Conservation (phyloP, 768 basidiomycete species). For the Fomitopsis pulvina region DNA sequence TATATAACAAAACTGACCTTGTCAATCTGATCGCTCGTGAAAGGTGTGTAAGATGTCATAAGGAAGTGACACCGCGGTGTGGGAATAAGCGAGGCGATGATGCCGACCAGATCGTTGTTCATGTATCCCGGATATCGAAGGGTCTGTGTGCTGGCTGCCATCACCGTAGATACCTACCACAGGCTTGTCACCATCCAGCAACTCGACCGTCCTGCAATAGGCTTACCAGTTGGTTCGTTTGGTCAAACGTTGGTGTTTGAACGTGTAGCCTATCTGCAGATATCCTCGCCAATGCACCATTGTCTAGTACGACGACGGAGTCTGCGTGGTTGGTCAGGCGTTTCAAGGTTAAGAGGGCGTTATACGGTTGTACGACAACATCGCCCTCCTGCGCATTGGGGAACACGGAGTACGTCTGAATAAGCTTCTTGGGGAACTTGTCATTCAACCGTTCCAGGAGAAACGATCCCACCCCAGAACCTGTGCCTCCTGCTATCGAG, state of each 20-base stretch:
- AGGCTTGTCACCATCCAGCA: background rate
- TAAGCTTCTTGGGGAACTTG: constrained; percentile 97
- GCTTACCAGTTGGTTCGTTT: constrained; percentile 84
- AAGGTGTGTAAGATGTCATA: constrained; percentile 98
- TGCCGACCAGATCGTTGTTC: constrained; percentile 98
- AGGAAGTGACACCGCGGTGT: constrained; percentile 97
- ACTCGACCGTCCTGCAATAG: background rate
- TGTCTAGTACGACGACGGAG: constrained; percentile 95
- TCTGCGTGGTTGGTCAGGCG: constrained; percentile 95
- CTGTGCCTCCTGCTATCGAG: constrained; percentile 97
- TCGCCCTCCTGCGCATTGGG: constrained; percentile 91
- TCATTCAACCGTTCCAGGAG: constrained; percentile 94
- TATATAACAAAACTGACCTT: constrained; percentile 44
- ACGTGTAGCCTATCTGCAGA: constrained; percentile 88
- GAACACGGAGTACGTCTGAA: constrained; percentile 98
- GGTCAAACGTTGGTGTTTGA: constrained; percentile 83
- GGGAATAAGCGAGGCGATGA: constrained; percentile 93
- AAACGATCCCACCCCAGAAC: constrained; percentile 97
- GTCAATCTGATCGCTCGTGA: constrained; percentile 95
- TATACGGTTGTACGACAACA: constrained; percentile 98
- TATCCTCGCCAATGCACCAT: constrained; percentile 88
- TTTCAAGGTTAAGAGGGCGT: constrained; percentile 88
- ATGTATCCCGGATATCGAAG: constrained; percentile 97
- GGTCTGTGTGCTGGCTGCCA: constrained; percentile 96
- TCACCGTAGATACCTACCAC: constrained; percentile 86